Conservation (phyloP, 1,284 basidiomycete species). For the Phylloporus sp. region DNA sequence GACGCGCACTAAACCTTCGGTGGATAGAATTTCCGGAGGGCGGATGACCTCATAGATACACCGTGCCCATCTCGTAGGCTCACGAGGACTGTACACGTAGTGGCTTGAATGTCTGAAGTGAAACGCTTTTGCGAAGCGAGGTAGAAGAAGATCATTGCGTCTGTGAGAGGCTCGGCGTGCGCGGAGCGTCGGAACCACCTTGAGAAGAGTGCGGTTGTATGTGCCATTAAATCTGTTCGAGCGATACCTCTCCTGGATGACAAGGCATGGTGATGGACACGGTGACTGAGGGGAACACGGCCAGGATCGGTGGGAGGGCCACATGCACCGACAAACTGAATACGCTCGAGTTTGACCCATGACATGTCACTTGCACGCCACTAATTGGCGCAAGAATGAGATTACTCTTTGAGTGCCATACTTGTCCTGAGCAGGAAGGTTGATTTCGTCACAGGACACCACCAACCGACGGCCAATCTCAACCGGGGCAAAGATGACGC, state of each 20-base stretch:
- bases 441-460: conserved; percentile 99
- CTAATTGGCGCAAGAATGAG: conserved; percentile 96
- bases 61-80: conserved; percentile 96
- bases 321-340: conserved; percentile 99
- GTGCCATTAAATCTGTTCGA: conserved; percentile 99
- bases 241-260: conserved; percentile 96
- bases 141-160: conserved; percentile 98
- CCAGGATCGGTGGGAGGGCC: conserved; percentile 99
- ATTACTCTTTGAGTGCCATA: conserved; percentile 99
- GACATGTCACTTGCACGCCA: conserved; percentile 95
- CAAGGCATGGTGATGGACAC: conserved; percentile 97
- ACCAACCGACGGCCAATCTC: conserved; percentile 99
- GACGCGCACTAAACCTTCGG: conserved; percentile 94
- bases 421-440: conserved; percentile 95
- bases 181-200: conserved; percentile 95
- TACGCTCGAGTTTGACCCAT: conserved; percentile 97
- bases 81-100: conserved; percentile 99
- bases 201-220: conserved; percentile 96
- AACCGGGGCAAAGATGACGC: conserved; percentile 90
- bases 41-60: conserved; percentile 97
- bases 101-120: conserved; percentile 98
- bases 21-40: conserved; percentile 88
- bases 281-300: conserved; percentile 95
- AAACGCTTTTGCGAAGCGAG: conserved; percentile 93
- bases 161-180: conserved; percentile 93